Percentiles rank a stretch among this genome's conserved stretches.
phyloP scores from a whole-genome alignment of 345 rosid genomes.

The Linum usitatissimum region DNA sequence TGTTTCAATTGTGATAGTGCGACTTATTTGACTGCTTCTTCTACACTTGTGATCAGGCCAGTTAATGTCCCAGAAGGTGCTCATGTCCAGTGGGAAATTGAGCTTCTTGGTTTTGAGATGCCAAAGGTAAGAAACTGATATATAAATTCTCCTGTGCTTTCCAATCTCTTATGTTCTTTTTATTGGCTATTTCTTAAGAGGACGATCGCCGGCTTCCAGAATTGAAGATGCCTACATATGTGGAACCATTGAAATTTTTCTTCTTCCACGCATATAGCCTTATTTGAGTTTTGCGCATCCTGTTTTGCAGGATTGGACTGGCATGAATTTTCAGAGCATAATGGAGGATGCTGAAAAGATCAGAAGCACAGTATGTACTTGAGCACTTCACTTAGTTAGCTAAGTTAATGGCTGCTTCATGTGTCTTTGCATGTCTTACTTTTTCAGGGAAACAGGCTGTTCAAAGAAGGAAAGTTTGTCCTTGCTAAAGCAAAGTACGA shows the following conservation, averaged over 20 bases:
- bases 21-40: slow-evolving; percentile 8
- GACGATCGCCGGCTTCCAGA: neutral
- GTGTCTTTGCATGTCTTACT: neutral
- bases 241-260: neutral
- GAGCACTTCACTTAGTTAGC: neutral
- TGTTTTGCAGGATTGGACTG: slow-evolving; percentile 87
- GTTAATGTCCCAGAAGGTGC: slow-evolving; percentile 82
- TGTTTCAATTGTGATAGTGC: neutral
- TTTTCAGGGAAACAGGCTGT: slow-evolving; percentile 81
- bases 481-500: slow-evolving; percentile 93
- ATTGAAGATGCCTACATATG: neutral
- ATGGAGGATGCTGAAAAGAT: slow-evolving; percentile 89
- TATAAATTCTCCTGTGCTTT: slow-evolving; percentile 2
- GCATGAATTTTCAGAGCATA: slow-evolving; percentile 73
- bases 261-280: neutral
- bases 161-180: neutral
- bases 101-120: slow-evolving; percentile 91
- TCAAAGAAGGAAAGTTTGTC: slow-evolving; percentile 90
- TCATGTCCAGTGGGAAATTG: slow-evolving; percentile 88
- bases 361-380: slow-evolving; percentile 58
- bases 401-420: slow-evolving; percentile 4
- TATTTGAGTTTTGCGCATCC: slow-evolving; percentile 2
- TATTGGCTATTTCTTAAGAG: neutral
- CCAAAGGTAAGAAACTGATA: slow-evolving; percentile 47
- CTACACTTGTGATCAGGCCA: slow-evolving; percentile 38